phyloP scores from a whole-genome alignment of 148 eudicot genomes.

The Fagopyrum homotropicum region DNA sequence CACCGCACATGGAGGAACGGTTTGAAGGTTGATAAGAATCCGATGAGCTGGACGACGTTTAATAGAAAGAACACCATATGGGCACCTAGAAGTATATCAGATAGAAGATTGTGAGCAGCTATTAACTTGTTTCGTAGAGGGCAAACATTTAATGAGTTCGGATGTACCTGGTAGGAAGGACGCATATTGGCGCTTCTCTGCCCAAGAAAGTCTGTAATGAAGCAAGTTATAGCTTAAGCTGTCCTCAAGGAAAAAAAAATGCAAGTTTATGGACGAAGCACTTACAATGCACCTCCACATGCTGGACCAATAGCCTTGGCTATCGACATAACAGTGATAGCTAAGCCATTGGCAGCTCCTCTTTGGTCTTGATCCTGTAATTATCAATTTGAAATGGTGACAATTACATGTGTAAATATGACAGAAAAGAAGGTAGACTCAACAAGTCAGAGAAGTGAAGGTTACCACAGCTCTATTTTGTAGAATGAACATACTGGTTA shows the following conservation, averaged over 20 bases:
- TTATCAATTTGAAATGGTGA: background rate
- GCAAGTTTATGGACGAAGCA: background rate
- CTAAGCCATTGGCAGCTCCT: constrained; percentile 82
- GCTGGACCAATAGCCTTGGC: constrained; percentile 76
- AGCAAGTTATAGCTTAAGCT: background rate
- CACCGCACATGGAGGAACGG: background rate
- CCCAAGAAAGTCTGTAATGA: constrained; percentile 32
- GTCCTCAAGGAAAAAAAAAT: background rate
- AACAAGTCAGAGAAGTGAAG: background rate
- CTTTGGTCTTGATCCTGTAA: constrained; percentile 74
- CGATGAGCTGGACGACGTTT: background rate
- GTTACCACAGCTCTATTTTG: constrained; percentile 87
- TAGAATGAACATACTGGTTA: constrained; percentile 64
- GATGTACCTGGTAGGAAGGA: constrained; percentile 30
- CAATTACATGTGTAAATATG: background rate
- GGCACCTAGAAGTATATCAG: background rate
- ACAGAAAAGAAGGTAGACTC: background rate
- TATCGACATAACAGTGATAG: constrained; percentile 69
- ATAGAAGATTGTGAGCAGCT: background rate
- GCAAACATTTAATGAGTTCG: too few species aligned
- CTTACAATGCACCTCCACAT: constrained; percentile 72
- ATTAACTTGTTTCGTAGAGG: background rate
- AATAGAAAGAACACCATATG: constrained; percentile 13
- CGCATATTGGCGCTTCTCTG: constrained; percentile 27
- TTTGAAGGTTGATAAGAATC: background rate